Evolutionary conservation across 2,329 filamentous ascomycete species (phyloP).

Genomic region (Gyromitra esculenta): DNA sequence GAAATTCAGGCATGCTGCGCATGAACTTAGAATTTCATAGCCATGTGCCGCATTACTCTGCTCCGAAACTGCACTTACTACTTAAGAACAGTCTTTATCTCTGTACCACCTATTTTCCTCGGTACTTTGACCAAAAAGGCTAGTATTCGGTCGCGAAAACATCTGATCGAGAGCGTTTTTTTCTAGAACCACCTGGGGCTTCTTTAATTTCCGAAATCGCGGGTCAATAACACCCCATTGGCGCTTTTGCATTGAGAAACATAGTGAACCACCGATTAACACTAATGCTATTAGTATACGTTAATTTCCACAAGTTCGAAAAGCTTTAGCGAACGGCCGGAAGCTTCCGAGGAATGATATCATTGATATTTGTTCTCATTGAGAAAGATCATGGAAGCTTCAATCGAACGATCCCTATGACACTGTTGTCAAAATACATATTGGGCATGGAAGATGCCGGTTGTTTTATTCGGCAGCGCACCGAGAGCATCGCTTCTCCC

Average conservation of each 20-base stretch:
- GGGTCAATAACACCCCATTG: constrained; percentile 43
- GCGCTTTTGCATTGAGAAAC: constrained; percentile 37
- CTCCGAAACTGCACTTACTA: constrained; percentile 42
- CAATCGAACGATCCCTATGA: constrained; percentile 36
- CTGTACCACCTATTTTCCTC: constrained; percentile 37
- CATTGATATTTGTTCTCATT: constrained; percentile 26
- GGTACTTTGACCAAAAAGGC: constrained; percentile 29
- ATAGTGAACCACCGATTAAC: constrained; percentile 41
- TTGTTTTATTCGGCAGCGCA: constrained; percentile 37
- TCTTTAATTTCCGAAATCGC: constrained; percentile 54
- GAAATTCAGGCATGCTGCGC: constrained; percentile 34
- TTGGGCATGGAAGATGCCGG: constrained; percentile 44
- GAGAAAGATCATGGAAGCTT: constrained; percentile 34
- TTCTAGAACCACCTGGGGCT: constrained; percentile 52
- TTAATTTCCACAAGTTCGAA: constrained; percentile 37
- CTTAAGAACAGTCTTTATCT: constrained; percentile 33
- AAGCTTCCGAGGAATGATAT: constrained; percentile 35
- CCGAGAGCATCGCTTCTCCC: constrained; percentile 41
- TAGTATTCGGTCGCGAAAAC: constrained; percentile 26
- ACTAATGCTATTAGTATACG: constrained; percentile 36
- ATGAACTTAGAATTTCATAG: constrained; percentile 23
- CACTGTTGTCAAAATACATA: constrained; percentile 23
- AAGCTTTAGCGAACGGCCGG: constrained; percentile 20
- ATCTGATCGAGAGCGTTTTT: constrained; percentile 43
- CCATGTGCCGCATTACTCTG: constrained; percentile 31